Percentiles rank a stretch among this genome's conserved stretches.
phyloP scores from a whole-genome alignment of 805 yeast genomes.

The Diddensiella transvaalensis region DNA sequence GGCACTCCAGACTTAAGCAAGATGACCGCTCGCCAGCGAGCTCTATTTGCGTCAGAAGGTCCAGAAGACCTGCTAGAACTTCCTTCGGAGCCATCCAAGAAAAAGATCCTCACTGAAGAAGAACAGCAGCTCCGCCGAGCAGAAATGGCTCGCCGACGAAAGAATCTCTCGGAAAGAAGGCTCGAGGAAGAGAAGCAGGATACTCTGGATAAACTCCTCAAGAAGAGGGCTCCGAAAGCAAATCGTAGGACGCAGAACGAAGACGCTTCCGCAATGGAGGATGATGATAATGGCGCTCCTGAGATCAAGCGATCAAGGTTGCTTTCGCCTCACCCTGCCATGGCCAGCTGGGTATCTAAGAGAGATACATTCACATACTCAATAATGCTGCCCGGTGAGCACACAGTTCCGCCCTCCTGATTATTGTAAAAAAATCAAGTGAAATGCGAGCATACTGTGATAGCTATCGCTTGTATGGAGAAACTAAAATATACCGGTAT shows the following conservation, averaged over 20 bases:
- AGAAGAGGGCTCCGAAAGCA: constrained; percentile 65
- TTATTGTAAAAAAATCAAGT: no score
- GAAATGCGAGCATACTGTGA: no score
- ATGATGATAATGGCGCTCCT: constrained; percentile 11
- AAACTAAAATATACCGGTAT: no score
- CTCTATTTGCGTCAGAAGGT: constrained; percentile 26
- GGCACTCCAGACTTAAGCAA: constrained; percentile 17
- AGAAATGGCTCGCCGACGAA: constrained; percentile 84
- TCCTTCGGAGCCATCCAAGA: constrained; percentile 32
- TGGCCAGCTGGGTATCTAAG: constrained; percentile 28
- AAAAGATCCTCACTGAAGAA: constrained; percentile 69
- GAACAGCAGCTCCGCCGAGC: constrained; percentile 77
- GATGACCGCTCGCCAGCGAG: constrained; percentile 41
- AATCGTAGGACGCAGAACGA: constrained; percentile 22
- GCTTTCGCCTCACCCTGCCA: constrained; percentile 31
- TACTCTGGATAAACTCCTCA: constrained; percentile 78
- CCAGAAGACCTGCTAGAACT: constrained; percentile 28
- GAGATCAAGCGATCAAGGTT: constrained; percentile 21
- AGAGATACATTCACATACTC: constrained; percentile 13
- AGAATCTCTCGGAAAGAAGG: constrained; percentile 75
- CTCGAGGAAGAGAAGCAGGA: constrained; percentile 91
- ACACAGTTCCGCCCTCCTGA: no score
- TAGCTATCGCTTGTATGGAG: no score
- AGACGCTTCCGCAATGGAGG: constrained; percentile 18
- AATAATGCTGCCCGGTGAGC: no score